phyloP scores from a whole-genome alignment of 208 protist species.

The Leishmania gerbilli region DNA sequence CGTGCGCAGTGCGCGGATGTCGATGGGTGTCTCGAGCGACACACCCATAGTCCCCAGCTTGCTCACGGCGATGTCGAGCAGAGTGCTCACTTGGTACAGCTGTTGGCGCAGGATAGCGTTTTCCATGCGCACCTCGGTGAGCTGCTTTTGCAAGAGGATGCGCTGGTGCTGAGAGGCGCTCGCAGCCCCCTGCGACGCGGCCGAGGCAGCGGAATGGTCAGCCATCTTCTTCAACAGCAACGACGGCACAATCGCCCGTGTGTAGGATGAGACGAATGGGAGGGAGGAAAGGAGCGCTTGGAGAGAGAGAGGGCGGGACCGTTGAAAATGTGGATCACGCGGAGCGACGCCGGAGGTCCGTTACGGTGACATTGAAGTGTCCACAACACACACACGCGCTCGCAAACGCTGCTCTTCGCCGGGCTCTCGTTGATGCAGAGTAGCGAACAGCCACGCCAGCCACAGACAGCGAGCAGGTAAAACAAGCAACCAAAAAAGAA shows the following conservation, averaged over 20 bases:
- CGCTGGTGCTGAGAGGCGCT: conserved; percentile 73
- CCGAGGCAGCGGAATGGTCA: conserved; percentile 15
- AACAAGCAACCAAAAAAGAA: not conserved
- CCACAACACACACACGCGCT: not conserved
- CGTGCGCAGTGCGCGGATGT: conserved; percentile 71
- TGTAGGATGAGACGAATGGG: not conserved
- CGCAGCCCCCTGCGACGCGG: conserved; percentile 40
- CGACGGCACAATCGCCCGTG: not conserved
- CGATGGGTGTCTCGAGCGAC: conserved; percentile 72
- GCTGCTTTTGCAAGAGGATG: conserved; percentile 64
- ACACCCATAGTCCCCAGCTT: conserved; percentile 77
- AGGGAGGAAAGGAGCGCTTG: not conserved
- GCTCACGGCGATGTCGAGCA: conserved; percentile 88
- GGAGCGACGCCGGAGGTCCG: not conserved
- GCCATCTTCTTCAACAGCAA: conserved; percentile 4
- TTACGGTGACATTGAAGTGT: not conserved
- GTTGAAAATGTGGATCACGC: not conserved
- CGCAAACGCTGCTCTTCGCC: not conserved
- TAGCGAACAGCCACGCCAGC: not conserved
- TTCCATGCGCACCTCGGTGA: conserved; percentile 74
- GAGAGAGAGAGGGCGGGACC: not conserved
- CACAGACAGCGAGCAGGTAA: not conserved
- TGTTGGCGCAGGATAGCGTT: conserved; percentile 82
- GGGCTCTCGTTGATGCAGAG: not conserved
- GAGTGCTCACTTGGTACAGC: conserved; percentile 73